phyloP scores from a whole-genome alignment of 176 grass and related monocot species.

The Otatea glauca region DNA sequence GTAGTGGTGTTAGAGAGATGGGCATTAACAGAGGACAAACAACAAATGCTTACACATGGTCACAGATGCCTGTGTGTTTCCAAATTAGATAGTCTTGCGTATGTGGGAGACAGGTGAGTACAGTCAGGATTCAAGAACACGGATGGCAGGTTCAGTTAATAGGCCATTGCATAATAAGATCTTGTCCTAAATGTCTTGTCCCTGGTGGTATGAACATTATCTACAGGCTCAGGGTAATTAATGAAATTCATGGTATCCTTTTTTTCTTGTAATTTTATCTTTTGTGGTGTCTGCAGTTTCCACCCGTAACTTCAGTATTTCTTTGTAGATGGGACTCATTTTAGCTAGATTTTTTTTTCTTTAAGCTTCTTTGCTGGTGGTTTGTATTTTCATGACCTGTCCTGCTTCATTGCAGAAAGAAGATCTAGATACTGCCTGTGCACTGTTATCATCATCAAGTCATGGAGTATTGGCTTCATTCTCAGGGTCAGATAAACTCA shows the following conservation, averaged over 20 bases:
- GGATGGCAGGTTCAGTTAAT: background rate
- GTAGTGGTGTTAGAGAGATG: background rate
- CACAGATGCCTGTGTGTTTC: background rate
- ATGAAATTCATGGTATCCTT: background rate
- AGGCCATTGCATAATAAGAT: background rate
- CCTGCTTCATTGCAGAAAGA: constrained; percentile 50
- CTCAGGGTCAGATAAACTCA: constrained; percentile 55
- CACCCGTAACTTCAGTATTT: background rate
- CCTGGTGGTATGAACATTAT: background rate
- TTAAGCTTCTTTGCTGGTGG: constrained; percentile 7
- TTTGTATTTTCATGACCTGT: constrained; percentile 25
- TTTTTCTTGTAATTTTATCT: constrained; percentile 20
- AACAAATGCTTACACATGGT: background rate
- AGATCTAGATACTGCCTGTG: constrained; percentile 49
- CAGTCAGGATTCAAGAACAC: background rate
- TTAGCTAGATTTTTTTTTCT: background rate
- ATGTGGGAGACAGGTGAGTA: background rate
- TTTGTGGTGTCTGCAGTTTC: background rate
- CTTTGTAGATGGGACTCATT: background rate
- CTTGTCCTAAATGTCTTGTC: background rate
- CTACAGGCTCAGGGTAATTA: background rate
- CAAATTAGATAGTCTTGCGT: background rate
- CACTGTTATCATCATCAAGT: constrained; percentile 69
- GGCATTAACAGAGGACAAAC: background rate
- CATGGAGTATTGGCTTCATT: constrained; percentile 72